Evolutionary conservation across 1,139 yeast species (phyloP).

Genomic region (Hyphopichia wangnamkhiaoensis): DNA sequence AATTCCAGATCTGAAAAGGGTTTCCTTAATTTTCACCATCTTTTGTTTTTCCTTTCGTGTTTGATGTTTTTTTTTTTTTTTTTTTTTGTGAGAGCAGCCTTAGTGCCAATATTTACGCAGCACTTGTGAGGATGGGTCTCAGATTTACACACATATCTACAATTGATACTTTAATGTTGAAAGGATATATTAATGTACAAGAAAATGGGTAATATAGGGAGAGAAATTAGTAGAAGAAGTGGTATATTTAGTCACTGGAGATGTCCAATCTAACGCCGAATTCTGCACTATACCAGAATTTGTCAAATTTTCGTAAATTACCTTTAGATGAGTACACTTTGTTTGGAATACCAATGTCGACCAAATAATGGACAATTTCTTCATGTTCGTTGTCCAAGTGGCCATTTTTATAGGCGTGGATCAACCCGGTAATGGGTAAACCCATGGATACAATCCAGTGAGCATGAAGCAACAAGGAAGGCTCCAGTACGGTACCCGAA

Average conservation of each 20-base stretch:
- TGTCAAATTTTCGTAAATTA: conserved; percentile 46
- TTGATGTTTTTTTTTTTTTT: not conserved
- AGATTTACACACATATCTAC: not conserved
- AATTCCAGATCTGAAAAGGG: no score
- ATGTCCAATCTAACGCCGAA: conserved; percentile 28
- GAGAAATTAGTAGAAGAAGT: not conserved
- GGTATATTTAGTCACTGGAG: not conserved
- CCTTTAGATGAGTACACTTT: conserved; percentile 41
- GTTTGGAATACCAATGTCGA: conserved; percentile 77
- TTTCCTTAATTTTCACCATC: no score
- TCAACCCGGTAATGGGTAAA: conserved; percentile 67
- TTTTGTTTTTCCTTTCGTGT: not conserved
- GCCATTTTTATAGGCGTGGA: conserved; percentile 59
- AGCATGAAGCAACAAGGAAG: conserved; percentile 32
- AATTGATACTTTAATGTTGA: no score
- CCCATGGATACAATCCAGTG: conserved; percentile 71
- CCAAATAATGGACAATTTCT: conserved; percentile 56
- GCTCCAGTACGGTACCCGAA: conserved; percentile 57
- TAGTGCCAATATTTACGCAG: not conserved
- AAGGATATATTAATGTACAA: no score
- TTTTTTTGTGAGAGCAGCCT: not conserved
- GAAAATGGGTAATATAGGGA: not conserved
- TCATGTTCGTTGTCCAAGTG: conserved; percentile 28
- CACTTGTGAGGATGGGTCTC: not conserved
- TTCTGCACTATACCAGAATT: conserved; percentile 45